These are phyloP conservation scores for Xylaria sp. DNA, from an alignment of 2,329 filamentous ascomycete species.

Conservation along the genomic window DNA sequence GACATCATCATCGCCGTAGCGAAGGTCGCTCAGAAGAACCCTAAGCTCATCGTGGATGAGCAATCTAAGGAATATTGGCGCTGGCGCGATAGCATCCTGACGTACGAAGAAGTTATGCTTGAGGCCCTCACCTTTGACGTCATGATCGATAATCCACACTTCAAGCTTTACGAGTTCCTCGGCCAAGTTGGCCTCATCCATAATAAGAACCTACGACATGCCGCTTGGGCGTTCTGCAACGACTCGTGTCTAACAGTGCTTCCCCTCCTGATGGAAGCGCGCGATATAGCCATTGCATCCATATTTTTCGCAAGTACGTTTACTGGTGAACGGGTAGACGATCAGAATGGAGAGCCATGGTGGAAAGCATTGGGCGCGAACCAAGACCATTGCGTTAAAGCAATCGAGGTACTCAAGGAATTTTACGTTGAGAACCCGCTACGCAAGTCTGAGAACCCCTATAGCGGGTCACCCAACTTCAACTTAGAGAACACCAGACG, in stretches of 20 bases:
- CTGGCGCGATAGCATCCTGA: slow-evolving; percentile 93
- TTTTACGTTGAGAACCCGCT: slow-evolving; percentile 74
- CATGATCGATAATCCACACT: slow-evolving; percentile 88
- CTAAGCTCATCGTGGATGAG: slow-evolving; percentile 87
- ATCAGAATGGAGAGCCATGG: slow-evolving; percentile 82
- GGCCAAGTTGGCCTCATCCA: slow-evolving; percentile 78
- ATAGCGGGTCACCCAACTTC: slow-evolving; percentile 64
- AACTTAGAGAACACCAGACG: slow-evolving; percentile 66
- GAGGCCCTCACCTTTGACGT: slow-evolving; percentile 95
- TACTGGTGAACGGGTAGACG: slow-evolving; percentile 78
- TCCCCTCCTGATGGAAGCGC: slow-evolving; percentile 81
- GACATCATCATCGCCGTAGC: slow-evolving; percentile 94
- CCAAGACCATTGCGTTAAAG: slow-evolving; percentile 74
- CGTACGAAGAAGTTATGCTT: slow-evolving; percentile 91
- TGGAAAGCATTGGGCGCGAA: slow-evolving; percentile 83
- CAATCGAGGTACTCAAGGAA: slow-evolving; percentile 79
- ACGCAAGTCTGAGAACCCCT: slow-evolving; percentile 65
- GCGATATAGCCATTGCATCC: slow-evolving; percentile 84
- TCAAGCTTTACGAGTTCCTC: slow-evolving; percentile 83
- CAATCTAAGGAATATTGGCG: slow-evolving; percentile 98
- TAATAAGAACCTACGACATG: slow-evolving; percentile 84
- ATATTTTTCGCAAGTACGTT: slow-evolving; percentile 88
- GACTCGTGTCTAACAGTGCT: slow-evolving; percentile 87
- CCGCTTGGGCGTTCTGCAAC: slow-evolving; percentile 93
- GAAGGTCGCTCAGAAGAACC: slow-evolving; percentile 93